Evolutionary conservation across 768 basidiomycete genomes (phyloP).

Genomic region (Leccinum arenicola): DNA sequence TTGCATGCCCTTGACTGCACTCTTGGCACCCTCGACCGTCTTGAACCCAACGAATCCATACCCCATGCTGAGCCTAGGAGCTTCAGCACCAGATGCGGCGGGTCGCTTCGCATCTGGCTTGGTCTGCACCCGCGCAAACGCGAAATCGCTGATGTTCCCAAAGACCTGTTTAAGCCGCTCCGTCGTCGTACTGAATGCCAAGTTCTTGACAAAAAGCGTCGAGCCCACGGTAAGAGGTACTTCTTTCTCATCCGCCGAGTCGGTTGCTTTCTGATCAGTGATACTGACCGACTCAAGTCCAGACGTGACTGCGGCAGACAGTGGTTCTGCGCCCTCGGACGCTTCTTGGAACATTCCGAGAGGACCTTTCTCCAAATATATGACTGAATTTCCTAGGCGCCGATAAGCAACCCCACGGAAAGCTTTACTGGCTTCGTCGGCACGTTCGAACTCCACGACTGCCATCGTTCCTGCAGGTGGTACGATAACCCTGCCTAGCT

Average conservation of each 20-base stretch:
- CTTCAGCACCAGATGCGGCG: conserved; percentile 25
- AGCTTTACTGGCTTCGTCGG: conserved; percentile 67
- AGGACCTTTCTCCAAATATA: conserved; percentile 94
- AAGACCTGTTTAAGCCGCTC: conserved; percentile 70
- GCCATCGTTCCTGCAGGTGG: conserved; percentile 94
- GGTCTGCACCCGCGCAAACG: conserved; percentile 87
- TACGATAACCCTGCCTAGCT: conserved; percentile 67
- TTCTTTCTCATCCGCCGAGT: conserved; percentile 35
- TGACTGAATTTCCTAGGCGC: conserved; percentile 81
- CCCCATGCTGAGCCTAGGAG: conserved; percentile 81
- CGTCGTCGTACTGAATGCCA: conserved; percentile 75
- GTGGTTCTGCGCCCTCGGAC: conserved; percentile 25
- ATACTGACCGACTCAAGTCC: conserved; percentile 39
- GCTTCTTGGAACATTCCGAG: conserved; percentile 70
- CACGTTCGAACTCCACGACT: conserved; percentile 79
- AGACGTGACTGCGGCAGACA: conserved; percentile 12
- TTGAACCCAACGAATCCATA: conserved; percentile 96
- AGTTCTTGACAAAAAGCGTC: conserved; percentile 93
- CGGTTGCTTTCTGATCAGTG: conserved; percentile 38
- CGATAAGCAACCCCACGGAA: conserved; percentile 85
- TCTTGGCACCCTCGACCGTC: conserved; percentile 35
- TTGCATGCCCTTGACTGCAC: conserved; percentile 73
- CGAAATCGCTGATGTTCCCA: conserved; percentile 71
- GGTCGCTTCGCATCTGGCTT: conserved; percentile 81
- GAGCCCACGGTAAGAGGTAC: conserved; percentile 58